Evolutionary conservation across 2,329 filamentous ascomycete genomes (phyloP).

Genomic region (Botrytis sinoallii): DNA sequence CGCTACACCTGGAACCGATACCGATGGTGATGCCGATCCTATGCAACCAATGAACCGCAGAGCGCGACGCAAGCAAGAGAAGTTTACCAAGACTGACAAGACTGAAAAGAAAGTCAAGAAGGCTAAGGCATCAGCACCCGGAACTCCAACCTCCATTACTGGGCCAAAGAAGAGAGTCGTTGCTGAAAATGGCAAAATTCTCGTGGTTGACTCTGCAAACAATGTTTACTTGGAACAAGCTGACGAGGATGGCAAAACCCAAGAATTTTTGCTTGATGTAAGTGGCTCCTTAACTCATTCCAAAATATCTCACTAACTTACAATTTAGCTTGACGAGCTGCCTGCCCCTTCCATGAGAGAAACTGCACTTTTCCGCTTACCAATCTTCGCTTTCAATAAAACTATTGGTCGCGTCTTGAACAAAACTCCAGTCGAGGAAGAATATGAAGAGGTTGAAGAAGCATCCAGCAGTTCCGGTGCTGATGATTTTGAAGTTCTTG

Average conservation of each 20-base stretch:
- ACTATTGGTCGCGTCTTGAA: conserved; percentile 51
- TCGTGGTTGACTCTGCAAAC: conserved; percentile 87
- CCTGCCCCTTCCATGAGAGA: conserved; percentile 72
- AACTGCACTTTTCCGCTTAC: conserved; percentile 78
- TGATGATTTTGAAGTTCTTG: conserved; percentile 61
- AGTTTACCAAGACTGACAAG: conserved; percentile 70
- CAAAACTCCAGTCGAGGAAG: conserved; percentile 39
- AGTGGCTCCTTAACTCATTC: conserved; percentile 41
- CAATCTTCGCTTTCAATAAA: conserved; percentile 65
- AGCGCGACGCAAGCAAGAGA: conserved; percentile 85
- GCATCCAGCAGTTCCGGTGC: conserved; percentile 54
- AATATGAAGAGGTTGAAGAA: conserved; percentile 41
- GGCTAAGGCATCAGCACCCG: conserved; percentile 42
- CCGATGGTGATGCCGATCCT: conserved; percentile 47
- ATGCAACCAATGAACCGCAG: conserved; percentile 69
- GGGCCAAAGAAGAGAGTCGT: conserved; percentile 84
- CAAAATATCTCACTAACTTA: conserved; percentile 1
- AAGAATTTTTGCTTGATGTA: conserved; percentile 86
- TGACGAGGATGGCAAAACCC: conserved; percentile 77
- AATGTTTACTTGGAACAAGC: conserved; percentile 95
- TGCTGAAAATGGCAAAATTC: conserved; percentile 90
- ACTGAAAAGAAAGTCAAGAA: conserved; percentile 56
- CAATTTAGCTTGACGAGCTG: conserved; percentile 70
- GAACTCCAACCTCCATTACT: conserved; percentile 49
- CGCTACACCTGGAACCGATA: conserved; percentile 44